Percentiles rank a stretch among this genome's conserved stretches.
Conservation (phyloP, 2,329 filamentous ascomycete species). For the Ceratocystis diversiconidia region DNA sequence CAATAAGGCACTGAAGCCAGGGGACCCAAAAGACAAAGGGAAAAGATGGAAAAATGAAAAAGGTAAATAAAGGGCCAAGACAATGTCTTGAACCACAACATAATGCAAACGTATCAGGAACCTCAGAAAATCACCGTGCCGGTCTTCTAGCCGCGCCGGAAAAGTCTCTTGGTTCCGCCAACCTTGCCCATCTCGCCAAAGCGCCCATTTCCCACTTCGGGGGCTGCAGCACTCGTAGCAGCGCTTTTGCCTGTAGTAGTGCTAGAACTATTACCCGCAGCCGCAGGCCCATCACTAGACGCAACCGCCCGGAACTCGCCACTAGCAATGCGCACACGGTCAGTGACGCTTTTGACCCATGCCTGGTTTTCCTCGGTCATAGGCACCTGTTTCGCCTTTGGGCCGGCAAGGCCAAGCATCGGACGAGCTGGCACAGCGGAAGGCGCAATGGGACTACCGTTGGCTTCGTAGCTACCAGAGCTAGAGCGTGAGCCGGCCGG, state of each 20-base stretch:
- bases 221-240: background rate
- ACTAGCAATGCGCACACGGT: slow-evolving; percentile 59
- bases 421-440: slow-evolving; percentile 25
- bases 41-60: slow-evolving; percentile 1
- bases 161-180: slow-evolving; percentile 58
- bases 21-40: background rate
- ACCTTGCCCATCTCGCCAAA: slow-evolving; percentile 61
- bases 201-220: slow-evolving; percentile 21
- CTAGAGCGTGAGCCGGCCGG: slow-evolving; percentile 34
- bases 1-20: background rate
- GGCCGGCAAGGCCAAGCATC: slow-evolving; percentile 55
- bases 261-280: background rate
- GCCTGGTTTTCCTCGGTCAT: slow-evolving; percentile 60
- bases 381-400: slow-evolving; percentile 47
- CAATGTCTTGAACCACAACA: background rate
- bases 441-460: background rate
- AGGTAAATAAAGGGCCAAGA: background rate
- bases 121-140: slow-evolving; percentile 9
- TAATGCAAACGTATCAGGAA: background rate
- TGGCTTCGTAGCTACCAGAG: slow-evolving; percentile 42
- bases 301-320: slow-evolving; percentile 41
- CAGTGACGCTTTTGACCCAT: slow-evolving; percentile 74
- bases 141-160: slow-evolving; percentile 32
- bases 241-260: background rate
- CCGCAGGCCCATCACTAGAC: slow-evolving; percentile 12